Evolutionary conservation across 2,329 filamentous ascomycete genomes (phyloP).

Genomic region (Stachybotrys echinatus): DNA sequence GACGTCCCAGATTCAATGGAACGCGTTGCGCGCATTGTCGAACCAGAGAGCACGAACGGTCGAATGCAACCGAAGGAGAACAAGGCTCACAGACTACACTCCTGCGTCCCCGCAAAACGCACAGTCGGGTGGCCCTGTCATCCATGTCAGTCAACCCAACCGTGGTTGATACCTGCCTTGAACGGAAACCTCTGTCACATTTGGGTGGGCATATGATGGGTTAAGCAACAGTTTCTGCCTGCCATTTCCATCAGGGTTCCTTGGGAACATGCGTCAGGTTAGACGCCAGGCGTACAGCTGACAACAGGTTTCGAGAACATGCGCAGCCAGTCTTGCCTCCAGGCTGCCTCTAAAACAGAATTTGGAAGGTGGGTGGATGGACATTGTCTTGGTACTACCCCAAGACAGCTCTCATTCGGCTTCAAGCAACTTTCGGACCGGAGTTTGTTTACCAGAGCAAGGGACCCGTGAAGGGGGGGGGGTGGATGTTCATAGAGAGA

Average conservation of each 20-base stretch:
- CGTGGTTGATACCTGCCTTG: neutral
- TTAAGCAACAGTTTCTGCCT: neutral
- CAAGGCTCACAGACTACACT: too few relatives aligned
- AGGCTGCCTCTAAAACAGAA: neutral
- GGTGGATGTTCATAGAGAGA: too few relatives aligned
- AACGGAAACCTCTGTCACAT: neutral
- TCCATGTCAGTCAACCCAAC: neutral
- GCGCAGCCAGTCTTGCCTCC: neutral
- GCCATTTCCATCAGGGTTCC: neutral
- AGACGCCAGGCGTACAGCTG: neutral
- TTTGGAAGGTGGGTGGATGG: neutral
- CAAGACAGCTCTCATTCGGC: neutral
- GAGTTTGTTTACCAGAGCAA: too few relatives aligned
- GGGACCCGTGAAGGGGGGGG: too few relatives aligned
- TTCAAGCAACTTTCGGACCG: neutral
- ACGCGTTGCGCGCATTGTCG: neutral
- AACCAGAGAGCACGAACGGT: neutral
- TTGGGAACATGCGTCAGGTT: too few relatives aligned
- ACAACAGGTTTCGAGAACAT: neutral
- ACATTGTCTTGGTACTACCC: neutral
- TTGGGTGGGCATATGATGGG: neutral
- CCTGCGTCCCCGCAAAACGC: too few relatives aligned
- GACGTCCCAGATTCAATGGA: neutral
- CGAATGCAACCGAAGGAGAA: neutral
- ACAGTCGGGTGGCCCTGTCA: neutral